Evolutionary conservation across 768 basidiomycete genomes (phyloP), one percentile per base, ranked within the genome.

Genomic region (Lactifluus volemus): DNA sequence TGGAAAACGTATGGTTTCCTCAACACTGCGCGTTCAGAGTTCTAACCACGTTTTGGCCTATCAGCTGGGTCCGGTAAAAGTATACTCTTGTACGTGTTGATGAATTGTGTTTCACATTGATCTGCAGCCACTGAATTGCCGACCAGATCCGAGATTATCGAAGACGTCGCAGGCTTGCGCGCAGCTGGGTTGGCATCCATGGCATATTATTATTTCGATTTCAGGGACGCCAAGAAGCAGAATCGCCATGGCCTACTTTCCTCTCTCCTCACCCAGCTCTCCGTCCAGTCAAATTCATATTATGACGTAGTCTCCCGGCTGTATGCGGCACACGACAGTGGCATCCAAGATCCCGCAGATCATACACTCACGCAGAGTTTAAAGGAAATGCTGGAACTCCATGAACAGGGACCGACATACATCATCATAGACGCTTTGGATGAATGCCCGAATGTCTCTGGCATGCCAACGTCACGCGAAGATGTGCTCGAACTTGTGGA

Each of bases 31-130:
- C 10, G 3, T 25, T 9, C 4, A 29, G 19, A 9, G 2, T 30
- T 7, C 21, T 47, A 7, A 59, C 29, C 7, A 11, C 8, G 14
- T 21, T 21, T n/a, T 21, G 5, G 9, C 30, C 34, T 52, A 7
- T 25, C 2, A 59, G 58, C 58, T 7, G 58, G 58, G 6, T 25
- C 58, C 5, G 58, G 58, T 4, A 59, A 53, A 44, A 59, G 58
- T 11, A 44, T 52, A 2, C 49, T 53, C 17, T 19, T 49, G 58
- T 51, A 38, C 10, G 58, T 47, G 5, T 44, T 45, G 3, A 38
- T 52, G 17, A 12, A 25, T 2, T 25, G 5, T 30, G 9, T 39
- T 19, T 32, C 5, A 25, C 2, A 17, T 32, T 4, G 17, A 6
- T 17, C 29, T 14, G 6, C 50, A 30, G 1, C 14, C 6, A 8